Percentiles rank a stretch among this genome's conserved stretches.
These are phyloP conservation scores for Phytophthora boehmeriae DNA, from an alignment of 352 stramenopile genomes.

Conservation along the genomic window DNA sequence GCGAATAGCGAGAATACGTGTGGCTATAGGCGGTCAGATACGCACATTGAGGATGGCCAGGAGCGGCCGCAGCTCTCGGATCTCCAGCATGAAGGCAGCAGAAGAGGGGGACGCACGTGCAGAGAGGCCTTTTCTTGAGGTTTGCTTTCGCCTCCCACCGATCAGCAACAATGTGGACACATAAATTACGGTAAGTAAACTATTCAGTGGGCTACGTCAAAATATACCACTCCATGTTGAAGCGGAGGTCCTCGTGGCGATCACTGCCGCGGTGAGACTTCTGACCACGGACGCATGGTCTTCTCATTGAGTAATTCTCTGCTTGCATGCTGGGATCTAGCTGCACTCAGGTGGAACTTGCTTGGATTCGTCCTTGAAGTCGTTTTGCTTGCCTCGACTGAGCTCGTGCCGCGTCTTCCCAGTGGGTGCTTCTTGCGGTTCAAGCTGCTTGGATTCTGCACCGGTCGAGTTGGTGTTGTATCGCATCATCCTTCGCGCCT, in stretches of 20 bases:
- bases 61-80: conserved; percentile 79
- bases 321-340: conserved; percentile 4
- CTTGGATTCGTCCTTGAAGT: conserved; percentile 12
- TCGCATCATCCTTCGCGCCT: conserved; percentile 54
- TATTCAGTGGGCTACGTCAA: too few species aligned
- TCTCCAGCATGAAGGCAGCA: conserved; percentile 70
- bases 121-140: conserved; percentile 16
- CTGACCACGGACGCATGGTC: neutral
- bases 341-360: conserved; percentile 17
- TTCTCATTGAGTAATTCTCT: conserved; percentile 25
- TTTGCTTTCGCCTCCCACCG: conserved; percentile 1
- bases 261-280: neutral
- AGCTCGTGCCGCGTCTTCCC: conserved; percentile 15
- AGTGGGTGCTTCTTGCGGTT: conserved; percentile 1
- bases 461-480: conserved; percentile 14
- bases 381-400: conserved; percentile 9
- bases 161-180: neutral
- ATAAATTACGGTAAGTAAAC: too few species aligned
- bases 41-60: conserved; percentile 86
- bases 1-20: neutral
- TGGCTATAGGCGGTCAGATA: neutral
- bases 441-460: conserved; percentile 12
- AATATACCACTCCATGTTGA: neutral
- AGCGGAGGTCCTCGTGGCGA: neutral
- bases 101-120: conserved; percentile 5